Conservation (phyloP, 306 rosid species). For the Gastrolobium villosum region DNA sequence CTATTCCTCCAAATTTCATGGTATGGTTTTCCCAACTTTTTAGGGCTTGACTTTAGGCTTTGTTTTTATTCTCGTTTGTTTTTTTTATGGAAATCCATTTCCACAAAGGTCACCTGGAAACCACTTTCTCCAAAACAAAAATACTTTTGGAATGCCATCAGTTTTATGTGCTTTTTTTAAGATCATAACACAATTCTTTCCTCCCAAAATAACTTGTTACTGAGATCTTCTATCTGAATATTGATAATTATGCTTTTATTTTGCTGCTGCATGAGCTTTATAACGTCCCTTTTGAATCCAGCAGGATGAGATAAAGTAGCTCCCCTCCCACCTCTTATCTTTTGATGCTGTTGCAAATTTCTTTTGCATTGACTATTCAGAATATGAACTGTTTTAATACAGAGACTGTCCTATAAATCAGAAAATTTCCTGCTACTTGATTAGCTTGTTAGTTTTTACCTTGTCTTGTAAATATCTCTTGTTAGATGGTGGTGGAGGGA, state of each 20-base stretch:
- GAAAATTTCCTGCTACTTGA: constrained; percentile 14
- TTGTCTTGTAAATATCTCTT: constrained; percentile 46
- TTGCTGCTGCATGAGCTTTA: constrained; percentile 22
- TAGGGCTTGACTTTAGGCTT: constrained; percentile 24
- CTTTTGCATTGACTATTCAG: constrained; percentile 14
- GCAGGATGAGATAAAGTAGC: not conserved
- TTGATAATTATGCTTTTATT: constrained; percentile 12
- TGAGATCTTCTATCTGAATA: constrained; percentile 13
- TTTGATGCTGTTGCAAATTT: constrained; percentile 24
- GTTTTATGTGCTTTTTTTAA: constrained; percentile 7
- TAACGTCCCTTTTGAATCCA: constrained; percentile 26
- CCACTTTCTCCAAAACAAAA: not conserved
- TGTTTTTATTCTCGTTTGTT: constrained; percentile 29
- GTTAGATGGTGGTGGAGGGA: constrained; percentile 69
- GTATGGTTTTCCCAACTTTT: constrained; percentile 33
- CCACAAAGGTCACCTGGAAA: constrained; percentile 23
- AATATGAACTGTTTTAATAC: not conserved
- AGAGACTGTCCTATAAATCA: constrained; percentile 2
- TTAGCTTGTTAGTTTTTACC: constrained; percentile 12
- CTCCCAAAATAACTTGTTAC: not conserved
- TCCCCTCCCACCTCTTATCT: not conserved
- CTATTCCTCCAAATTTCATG: constrained; percentile 55
- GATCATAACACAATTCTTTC: not conserved
- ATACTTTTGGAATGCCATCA: constrained; percentile 3
- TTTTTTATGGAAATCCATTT: constrained; percentile 26